These are phyloP conservation scores for Dryas integrifolia DNA, from an alignment of 331 rosid species.

Conservation along the genomic window DNA sequence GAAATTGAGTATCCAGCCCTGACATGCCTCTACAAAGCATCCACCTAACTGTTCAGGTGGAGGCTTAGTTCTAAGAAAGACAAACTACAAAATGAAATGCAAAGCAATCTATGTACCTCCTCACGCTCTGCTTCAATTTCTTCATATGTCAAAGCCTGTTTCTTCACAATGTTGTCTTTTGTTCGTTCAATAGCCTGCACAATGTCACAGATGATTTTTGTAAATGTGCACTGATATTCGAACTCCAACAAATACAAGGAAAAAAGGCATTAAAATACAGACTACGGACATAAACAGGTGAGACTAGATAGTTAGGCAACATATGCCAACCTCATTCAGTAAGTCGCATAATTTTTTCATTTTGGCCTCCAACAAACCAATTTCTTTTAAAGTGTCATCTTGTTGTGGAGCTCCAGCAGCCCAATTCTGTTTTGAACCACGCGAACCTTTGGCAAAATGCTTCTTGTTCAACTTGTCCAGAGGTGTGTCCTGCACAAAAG, in stretches of 20 bases:
- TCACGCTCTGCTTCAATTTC: conserved; percentile 97
- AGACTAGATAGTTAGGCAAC: not conserved
- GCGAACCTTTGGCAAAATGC: conserved; percentile 74
- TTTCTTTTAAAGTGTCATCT: conserved; percentile 61
- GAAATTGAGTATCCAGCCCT: too few relatives aligned
- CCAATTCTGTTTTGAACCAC: conserved; percentile 48
- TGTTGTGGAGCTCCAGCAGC: conserved; percentile 44
- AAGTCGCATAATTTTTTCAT: conserved; percentile 60
- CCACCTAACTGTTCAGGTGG: too few relatives aligned
- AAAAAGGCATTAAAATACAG: not conserved
- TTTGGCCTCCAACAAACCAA: conserved; percentile 76
- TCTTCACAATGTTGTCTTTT: conserved; percentile 87
- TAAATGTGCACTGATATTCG: not conserved
- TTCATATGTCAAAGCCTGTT: conserved; percentile 90
- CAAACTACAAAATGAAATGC: not conserved
- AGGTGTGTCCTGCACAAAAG: conserved; percentile 63
- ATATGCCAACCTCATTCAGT: conserved; percentile 64
- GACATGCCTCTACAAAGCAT: too few relatives aligned
- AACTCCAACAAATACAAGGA: not conserved
- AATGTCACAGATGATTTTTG: conserved; percentile 24
- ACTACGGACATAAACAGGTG: not conserved
- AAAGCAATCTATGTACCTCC: conserved; percentile 55
- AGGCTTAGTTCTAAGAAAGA: not conserved
- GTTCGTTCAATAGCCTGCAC: conserved; percentile 73
- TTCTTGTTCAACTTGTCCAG: conserved; percentile 84